phyloP scores from a whole-genome alignment of 2,329 filamentous ascomycete species.

The Coniochaeta ligniaria region DNA sequence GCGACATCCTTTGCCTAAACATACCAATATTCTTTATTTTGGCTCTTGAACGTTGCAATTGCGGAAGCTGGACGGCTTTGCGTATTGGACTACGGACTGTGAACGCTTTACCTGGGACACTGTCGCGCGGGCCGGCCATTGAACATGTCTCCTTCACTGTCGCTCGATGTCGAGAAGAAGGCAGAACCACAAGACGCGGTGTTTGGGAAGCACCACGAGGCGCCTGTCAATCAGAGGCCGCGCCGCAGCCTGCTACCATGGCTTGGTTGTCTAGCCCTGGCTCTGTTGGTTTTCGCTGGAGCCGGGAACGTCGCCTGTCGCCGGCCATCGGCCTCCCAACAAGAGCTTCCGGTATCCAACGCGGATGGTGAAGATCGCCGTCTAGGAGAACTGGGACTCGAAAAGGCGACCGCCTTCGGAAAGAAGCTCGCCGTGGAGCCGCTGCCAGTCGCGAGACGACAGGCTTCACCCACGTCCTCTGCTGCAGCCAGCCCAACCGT shows the following conservation, averaged over 20 bases:
- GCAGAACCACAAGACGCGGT: not conserved
- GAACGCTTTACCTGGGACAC: not conserved
- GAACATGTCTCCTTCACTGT: not conserved
- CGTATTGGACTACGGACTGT: not conserved
- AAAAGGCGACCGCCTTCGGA: not conserved
- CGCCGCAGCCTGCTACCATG: not conserved
- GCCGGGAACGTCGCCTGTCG: not conserved
- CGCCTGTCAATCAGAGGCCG: not conserved
- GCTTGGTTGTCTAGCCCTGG: not conserved
- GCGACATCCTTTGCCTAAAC: not conserved
- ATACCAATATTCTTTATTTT: not conserved
- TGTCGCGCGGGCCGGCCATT: not conserved
- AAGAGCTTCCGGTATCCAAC: not conserved
- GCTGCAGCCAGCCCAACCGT: slow-evolving; percentile 19
- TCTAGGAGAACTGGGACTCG: not conserved
- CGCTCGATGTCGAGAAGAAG: not conserved
- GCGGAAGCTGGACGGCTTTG: not conserved
- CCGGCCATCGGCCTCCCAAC: not conserved
- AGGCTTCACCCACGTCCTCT: slow-evolving; percentile 10
- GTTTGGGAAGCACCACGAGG: not conserved
- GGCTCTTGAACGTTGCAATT: not conserved
- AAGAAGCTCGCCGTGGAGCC: not conserved
- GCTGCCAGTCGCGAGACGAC: not conserved
- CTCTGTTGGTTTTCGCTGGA: not conserved
- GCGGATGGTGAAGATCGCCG: not conserved